These are phyloP conservation scores for Suhomyces panamericanus DNA, from an alignment of 1,139 yeast species.

Conservation along the genomic window DNA sequence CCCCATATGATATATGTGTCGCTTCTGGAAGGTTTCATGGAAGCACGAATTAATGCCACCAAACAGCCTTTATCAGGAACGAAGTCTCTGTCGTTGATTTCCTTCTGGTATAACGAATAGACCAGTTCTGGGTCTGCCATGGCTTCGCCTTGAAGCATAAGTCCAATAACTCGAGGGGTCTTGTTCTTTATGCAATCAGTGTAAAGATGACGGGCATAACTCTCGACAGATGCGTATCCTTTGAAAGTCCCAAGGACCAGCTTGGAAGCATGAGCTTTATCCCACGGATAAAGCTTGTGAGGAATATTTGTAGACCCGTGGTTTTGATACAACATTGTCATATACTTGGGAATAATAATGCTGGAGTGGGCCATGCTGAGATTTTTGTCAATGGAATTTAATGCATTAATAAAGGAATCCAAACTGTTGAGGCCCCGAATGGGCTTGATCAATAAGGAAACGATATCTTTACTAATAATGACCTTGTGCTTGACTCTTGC, in stretches of 20 bases:
- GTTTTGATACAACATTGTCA: conserved; percentile 25
- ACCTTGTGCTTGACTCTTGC: conserved; percentile 22
- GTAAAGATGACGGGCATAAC: conserved; percentile 30
- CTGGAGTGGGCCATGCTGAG: conserved; percentile 14
- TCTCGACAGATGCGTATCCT: conserved; percentile 16
- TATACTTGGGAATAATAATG: conserved; percentile 31
- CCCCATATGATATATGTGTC: conserved; percentile 43
- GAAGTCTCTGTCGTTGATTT: conserved; percentile 18
- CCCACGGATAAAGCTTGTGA: conserved; percentile 22
- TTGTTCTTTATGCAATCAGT: conserved; percentile 19
- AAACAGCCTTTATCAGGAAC: conserved; percentile 42
- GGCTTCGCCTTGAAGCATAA: conserved; percentile 50
- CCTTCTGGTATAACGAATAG: conserved; percentile 15
- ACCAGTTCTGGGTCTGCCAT: conserved; percentile 14
- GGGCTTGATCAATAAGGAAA: conserved; percentile 31
- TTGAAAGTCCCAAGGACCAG: conserved; percentile 13
- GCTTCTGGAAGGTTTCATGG: conserved; percentile 21
- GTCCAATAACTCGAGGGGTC: conserved; percentile 32
- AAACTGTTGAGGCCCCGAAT: conserved; percentile 24
- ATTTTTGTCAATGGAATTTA: conserved; percentile 11
- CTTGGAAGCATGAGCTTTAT: conserved; percentile 6
- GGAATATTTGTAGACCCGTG: conserved; percentile 13
- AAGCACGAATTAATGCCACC: conserved; percentile 44
- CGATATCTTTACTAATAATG: conserved; percentile 33
- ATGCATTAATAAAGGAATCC: conserved; percentile 20